A percentile compares a stretch with the other conserved stretches of the same genome.
phyloP scores from a whole-genome alignment of 805 yeast species.

The Ogataea trehaloabstinens region DNA sequence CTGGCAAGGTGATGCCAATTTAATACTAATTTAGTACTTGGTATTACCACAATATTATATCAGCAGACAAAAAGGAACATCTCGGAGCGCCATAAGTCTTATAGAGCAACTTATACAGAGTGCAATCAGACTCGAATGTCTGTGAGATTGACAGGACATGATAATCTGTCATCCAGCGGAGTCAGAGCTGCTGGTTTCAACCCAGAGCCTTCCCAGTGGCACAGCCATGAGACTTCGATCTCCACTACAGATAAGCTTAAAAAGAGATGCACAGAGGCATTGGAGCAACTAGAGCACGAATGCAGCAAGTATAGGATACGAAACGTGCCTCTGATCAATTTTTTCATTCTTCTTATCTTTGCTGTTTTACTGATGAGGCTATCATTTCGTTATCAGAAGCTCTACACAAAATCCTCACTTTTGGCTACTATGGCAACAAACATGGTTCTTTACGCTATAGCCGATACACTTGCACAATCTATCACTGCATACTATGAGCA shows the following conservation, averaged over 20 bases:
- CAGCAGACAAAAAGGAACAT: too few relatives aligned
- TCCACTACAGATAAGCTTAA: background rate
- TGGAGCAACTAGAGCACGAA: slow-evolving; percentile 8
- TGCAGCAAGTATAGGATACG: slow-evolving; percentile 28
- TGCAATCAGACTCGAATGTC: too few relatives aligned
- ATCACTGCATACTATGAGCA: slow-evolving; percentile 36
- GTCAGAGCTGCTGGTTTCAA: background rate
- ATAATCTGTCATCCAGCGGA: slow-evolving; percentile 4
- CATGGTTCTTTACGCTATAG: slow-evolving; percentile 78
- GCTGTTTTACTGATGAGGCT: slow-evolving; percentile 49
- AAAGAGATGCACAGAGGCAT: background rate
- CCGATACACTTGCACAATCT: slow-evolving; percentile 87
- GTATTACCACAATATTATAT: too few relatives aligned
- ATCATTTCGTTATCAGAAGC: slow-evolving; percentile 54
- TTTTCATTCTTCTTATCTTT: slow-evolving; percentile 48
- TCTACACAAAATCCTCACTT: slow-evolving; percentile 64
- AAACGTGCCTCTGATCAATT: slow-evolving; percentile 57
- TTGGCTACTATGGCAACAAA: slow-evolving; percentile 82
- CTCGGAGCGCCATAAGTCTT: too few relatives aligned
- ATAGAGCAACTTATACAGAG: too few relatives aligned
- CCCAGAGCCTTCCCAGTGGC: background rate
- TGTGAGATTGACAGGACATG: slow-evolving; percentile 11
- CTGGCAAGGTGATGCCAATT: too few relatives aligned
- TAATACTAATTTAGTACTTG: too few relatives aligned
- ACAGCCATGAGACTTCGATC: background rate